phyloP scores from a whole-genome alignment of 345 rosid genomes.

The Brassica rapa region DNA sequence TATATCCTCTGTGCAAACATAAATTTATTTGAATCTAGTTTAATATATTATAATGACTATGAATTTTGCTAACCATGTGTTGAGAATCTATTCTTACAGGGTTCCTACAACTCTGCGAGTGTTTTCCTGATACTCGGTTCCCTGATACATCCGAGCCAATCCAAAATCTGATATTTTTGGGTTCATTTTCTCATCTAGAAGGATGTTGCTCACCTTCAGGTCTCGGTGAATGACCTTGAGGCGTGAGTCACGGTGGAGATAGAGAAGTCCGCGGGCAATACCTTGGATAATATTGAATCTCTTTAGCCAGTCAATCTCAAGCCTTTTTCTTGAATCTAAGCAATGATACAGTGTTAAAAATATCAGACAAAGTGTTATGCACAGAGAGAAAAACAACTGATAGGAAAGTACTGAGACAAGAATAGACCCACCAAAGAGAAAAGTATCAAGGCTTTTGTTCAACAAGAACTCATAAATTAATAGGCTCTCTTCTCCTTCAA shows the following conservation, averaged over 20 bases:
- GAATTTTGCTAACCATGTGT: background rate
- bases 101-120: conserved; percentile 35
- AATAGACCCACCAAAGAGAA: conserved; percentile 46
- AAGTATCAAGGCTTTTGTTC: conserved; percentile 57
- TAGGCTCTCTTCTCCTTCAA: conserved; percentile 45
- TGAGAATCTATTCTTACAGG: conserved; percentile 9
- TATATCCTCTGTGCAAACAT: conserved; percentile 34
- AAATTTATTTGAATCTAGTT: background rate
- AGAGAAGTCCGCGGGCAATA: conserved; percentile 32
- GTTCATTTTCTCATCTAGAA: conserved; percentile 33
- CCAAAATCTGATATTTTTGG: conserved; percentile 41
- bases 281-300: conserved; percentile 19
- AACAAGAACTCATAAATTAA: conserved; percentile 58
- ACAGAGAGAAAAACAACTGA: too few relatives aligned
- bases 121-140: conserved; percentile 24
- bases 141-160: conserved; percentile 36
- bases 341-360: background rate
- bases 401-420: too few relatives aligned
- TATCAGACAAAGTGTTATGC: background rate
- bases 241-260: conserved; percentile 31
- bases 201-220: conserved; percentile 24
- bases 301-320: conserved; percentile 27
- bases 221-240: conserved; percentile 34
- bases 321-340: conserved; percentile 29
- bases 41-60: background rate